Evolutionary conservation across 1,139 yeast genomes (phyloP).

Genomic region (Taphrina confusa): DNA sequence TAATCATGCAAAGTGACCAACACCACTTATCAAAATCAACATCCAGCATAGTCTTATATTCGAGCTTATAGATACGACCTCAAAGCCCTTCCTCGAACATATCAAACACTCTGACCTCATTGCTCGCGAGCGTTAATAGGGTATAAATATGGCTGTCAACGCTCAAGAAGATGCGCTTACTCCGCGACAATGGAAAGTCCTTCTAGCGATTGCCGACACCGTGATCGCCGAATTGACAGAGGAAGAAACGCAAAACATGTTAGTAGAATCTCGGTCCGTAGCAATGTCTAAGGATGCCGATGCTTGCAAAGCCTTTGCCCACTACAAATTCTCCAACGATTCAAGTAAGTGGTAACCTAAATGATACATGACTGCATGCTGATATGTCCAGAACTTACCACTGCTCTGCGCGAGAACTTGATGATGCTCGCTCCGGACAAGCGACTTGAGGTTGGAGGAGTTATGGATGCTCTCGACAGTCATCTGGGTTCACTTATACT

Average conservation of each 20-base stretch:
- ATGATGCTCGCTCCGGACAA: slow-evolving; percentile 15
- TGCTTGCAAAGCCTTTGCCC: slow-evolving; percentile 21
- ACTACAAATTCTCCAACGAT: slow-evolving; percentile 21
- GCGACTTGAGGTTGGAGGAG: slow-evolving; percentile 21
- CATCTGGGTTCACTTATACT: slow-evolving; percentile 23
- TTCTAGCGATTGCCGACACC: slow-evolving; percentile 26
- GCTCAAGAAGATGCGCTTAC: slow-evolving; percentile 38
- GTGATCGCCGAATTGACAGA: slow-evolving; percentile 31
- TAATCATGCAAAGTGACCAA: too few relatives aligned
- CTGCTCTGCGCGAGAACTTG: slow-evolving; percentile 24
- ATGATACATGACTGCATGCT: neutral
- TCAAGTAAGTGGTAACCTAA: slow-evolving; percentile 29
- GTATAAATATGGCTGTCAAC: too few relatives aligned
- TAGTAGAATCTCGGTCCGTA: slow-evolving; percentile 20
- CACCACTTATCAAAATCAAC: too few relatives aligned
- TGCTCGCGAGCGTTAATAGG: too few relatives aligned
- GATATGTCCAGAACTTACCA: slow-evolving; percentile 10
- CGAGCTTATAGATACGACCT: too few relatives aligned
- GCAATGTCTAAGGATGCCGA: slow-evolving; percentile 22
- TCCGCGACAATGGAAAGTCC: slow-evolving; percentile 36
- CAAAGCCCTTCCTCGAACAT: too few relatives aligned
- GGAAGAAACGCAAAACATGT: slow-evolving; percentile 29
- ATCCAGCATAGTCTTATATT: too few relatives aligned
- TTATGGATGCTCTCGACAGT: slow-evolving; percentile 12
- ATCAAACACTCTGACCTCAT: too few relatives aligned